phyloP scores from a whole-genome alignment of 2,329 filamentous ascomycete genomes.

The Alternaria incomplexa region DNA sequence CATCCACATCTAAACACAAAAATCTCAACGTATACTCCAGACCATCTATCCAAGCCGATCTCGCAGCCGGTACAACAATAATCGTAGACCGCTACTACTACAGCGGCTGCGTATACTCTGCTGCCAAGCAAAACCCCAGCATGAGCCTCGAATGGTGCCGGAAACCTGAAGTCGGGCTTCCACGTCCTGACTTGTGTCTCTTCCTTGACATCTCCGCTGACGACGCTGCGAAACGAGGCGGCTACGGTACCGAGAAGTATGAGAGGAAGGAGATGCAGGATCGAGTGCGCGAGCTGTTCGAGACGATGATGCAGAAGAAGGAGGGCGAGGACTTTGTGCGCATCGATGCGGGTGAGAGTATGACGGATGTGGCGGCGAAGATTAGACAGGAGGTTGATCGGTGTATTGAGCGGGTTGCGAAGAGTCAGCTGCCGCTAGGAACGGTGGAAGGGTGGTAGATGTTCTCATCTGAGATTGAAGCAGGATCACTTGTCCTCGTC shows the following conservation, averaged over 20 bases:
- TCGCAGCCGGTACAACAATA: constrained; percentile 73
- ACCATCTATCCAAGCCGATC: constrained; percentile 32
- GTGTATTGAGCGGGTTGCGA: constrained; percentile 36
- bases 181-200: constrained; percentile 83
- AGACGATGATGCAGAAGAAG: constrained; percentile 55
- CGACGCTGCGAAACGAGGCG: constrained; percentile 76
- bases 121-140: constrained; percentile 77
- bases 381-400: constrained; percentile 31
- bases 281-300: constrained; percentile 77
- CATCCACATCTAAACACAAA: too few relatives aligned
- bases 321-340: constrained; percentile 60
- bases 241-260: constrained; percentile 88
- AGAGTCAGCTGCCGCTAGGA: constrained; percentile 24
- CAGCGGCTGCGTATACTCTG: constrained; percentile 90
- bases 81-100: constrained; percentile 95
- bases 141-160: constrained; percentile 81
- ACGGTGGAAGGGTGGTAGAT: constrained; percentile 40
- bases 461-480: background rate
- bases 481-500: constrained; percentile 24
- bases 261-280: constrained; percentile 84
- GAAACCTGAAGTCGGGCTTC: constrained; percentile 82
- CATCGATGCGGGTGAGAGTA: constrained; percentile 60
- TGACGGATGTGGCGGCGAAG: constrained; percentile 58
- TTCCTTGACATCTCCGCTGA: constrained; percentile 83
- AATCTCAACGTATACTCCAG: too few relatives aligned